Percentiles rank a stretch among this genome's conserved stretches.
phyloP scores from a whole-genome alignment of 2,329 filamentous ascomycete species.

The Graphilbum fragrans region DNA sequence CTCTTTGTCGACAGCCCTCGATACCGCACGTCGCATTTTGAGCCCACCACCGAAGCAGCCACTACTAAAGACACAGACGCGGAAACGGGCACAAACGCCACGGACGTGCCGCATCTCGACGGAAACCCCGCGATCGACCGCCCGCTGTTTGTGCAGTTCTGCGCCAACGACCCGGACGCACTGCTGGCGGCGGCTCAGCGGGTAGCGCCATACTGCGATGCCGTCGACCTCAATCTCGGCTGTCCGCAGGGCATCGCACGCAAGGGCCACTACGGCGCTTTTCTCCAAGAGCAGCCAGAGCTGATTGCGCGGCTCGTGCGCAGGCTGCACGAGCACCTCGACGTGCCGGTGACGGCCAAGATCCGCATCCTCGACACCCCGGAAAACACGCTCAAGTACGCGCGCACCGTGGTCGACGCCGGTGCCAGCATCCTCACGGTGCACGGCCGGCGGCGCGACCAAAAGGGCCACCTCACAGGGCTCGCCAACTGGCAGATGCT shows the following conservation, averaged over 20 bases:
- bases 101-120: conserved; percentile 52
- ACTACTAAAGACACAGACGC: conserved; percentile 15
- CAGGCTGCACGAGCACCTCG: conserved; percentile 64
- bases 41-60: conserved; percentile 52
- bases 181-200: conserved; percentile 67
- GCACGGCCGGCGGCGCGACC: conserved; percentile 76
- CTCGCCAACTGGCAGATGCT: conserved; percentile 87
- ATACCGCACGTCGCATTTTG: conserved; percentile 73
- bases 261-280: conserved; percentile 85
- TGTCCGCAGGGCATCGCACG: conserved; percentile 93
- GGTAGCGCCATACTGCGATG: conserved; percentile 82
- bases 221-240: conserved; percentile 87
- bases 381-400: conserved; percentile 81
- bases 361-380: conserved; percentile 80
- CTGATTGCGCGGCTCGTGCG: conserved; percentile 74
- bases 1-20: conserved; percentile 67
- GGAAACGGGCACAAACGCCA: conserved; percentile 13
- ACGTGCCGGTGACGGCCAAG: conserved; percentile 86
- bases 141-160: conserved; percentile 93
- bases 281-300: conserved; percentile 84
- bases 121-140: conserved; percentile 77
- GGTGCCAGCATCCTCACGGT: conserved; percentile 91
- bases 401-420: conserved; percentile 71
- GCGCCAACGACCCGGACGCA: conserved; percentile 73
- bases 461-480: conserved; percentile 93